A percentile compares a stretch with the other conserved stretches of the same genome.
Conservation (phyloP, 192 early-diverging fungal species). For the Phycomyces blakesleeanus region DNA sequence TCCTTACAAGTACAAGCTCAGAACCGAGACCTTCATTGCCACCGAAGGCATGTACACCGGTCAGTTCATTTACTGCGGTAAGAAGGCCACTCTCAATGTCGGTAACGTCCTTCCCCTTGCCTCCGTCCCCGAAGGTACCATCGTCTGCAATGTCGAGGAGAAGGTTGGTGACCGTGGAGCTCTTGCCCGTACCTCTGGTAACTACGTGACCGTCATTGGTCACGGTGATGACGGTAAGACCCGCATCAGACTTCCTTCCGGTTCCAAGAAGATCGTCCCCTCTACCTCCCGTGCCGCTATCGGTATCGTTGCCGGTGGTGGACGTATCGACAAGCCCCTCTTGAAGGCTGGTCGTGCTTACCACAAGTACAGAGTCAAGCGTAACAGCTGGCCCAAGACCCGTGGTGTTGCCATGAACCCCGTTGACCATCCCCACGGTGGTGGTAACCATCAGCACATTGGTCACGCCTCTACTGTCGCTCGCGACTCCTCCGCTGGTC, state of each 20-base stretch:
- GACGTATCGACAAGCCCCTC: constrained; percentile 98
- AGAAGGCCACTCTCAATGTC: constrained; percentile 88
- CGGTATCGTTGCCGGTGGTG: constrained; percentile 98
- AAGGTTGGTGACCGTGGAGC: constrained; percentile 94
- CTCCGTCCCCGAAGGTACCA: constrained; percentile 97
- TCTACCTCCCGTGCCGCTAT: constrained; percentile 89
- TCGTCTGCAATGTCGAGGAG: constrained; percentile 92
- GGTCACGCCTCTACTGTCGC: constrained; percentile 98
- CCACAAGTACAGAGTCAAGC: constrained; percentile 99
- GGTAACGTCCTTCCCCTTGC: constrained; percentile 94
- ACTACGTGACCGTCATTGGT: constrained; percentile 98
- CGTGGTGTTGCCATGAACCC: constrained; percentile 99
- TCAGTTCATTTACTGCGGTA: constrained; percentile 98
- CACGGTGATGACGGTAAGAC: constrained; percentile 97
- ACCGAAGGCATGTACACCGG: constrained; percentile 99
- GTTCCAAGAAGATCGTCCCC: constrained; percentile 95
- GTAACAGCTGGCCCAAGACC: constrained; percentile 99
- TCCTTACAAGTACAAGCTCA: constrained; percentile 68
- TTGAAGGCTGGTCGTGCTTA: constrained; percentile 99
- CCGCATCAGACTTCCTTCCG: constrained; percentile 96
- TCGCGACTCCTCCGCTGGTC: constrained; percentile 71
- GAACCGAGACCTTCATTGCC: constrained; percentile 91
- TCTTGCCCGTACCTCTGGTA: constrained; percentile 93
- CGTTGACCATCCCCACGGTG: constrained; percentile 88
- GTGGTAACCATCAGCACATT: constrained; percentile 99